Conservation (phyloP, 179 eudicot species). For the Silene noctiflora region DNA sequence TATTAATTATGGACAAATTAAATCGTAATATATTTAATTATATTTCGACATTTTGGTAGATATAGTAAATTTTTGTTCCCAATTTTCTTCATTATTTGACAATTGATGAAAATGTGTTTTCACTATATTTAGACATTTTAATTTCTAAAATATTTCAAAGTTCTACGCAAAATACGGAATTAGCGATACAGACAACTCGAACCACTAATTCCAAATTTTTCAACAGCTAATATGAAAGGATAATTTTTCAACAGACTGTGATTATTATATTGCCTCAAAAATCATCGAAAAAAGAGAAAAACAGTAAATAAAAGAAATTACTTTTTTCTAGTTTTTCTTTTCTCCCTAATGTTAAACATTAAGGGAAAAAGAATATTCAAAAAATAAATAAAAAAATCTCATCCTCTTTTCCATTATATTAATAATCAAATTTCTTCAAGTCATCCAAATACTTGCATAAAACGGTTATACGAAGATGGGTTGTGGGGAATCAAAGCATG, state of each 20-base stretch:
- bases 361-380: neutral
- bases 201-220: neutral
- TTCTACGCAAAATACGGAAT: neutral
- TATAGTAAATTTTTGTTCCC: neutral
- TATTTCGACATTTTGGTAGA: too few relatives aligned
- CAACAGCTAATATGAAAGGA: slow-evolving; percentile 1
- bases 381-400: neutral
- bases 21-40: too few relatives aligned
- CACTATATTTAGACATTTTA: neutral
- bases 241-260: neutral
- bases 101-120: neutral
- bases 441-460: too few relatives aligned
- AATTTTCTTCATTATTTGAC: neutral
- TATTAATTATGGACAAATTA: too few relatives aligned
- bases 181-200: neutral
- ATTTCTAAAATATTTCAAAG: neutral
- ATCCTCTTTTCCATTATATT: neutral
- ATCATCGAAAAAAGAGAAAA: neutral
- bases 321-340: neutral
- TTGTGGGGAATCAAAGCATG: slow-evolving; percentile 42
- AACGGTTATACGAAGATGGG: slow-evolving; percentile 23
- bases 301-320: neutral
- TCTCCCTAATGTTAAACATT: neutral
- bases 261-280: slow-evolving; percentile 6
- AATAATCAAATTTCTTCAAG: neutral